A percentile compares a stretch with the other conserved stretches of the same genome.
phyloP scores from a whole-genome alignment of 176 grass and related monocot genomes.

The Oryza rufipogon region DNA sequence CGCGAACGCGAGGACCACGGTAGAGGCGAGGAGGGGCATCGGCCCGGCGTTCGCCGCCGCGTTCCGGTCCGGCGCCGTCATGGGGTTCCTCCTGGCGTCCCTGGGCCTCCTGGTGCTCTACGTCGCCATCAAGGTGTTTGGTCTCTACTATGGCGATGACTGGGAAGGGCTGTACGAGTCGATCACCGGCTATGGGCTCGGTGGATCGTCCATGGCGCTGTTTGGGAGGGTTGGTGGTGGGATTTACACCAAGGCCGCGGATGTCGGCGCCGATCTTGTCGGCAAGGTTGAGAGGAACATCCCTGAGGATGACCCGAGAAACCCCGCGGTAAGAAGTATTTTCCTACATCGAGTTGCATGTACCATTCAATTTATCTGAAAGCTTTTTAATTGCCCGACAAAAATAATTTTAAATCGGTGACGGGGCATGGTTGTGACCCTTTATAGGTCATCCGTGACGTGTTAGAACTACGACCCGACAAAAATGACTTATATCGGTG shows the following conservation, averaged over 20 bases:
- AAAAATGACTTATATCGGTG: too few relatives aligned
- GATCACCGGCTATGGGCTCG: slow-evolving; percentile 77
- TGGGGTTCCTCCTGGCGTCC: slow-evolving; percentile 79
- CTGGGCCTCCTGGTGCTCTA: slow-evolving; percentile 71
- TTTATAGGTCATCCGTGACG: too few relatives aligned
- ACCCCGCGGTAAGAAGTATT: slow-evolving; percentile 55
- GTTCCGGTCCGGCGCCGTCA: slow-evolving; percentile 75
- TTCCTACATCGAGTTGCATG: not conserved
- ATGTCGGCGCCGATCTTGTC: slow-evolving; percentile 86
- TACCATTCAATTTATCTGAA: not conserved
- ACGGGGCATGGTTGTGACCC: too few relatives aligned
- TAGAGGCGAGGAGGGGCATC: slow-evolving; percentile 68
- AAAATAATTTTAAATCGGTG: too few relatives aligned
- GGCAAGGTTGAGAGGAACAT: slow-evolving; percentile 81
- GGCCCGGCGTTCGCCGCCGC: slow-evolving; percentile 57
- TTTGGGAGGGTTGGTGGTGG: slow-evolving; percentile 89
- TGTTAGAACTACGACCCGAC: too few relatives aligned
- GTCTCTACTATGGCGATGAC: slow-evolving; percentile 71
- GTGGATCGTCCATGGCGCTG: slow-evolving; percentile 79
- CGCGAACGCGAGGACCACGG: slow-evolving; percentile 78
- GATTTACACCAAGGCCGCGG: slow-evolving; percentile 91
- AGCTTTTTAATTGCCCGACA: not conserved
- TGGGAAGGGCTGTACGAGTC: slow-evolving; percentile 76
- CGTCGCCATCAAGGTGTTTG: slow-evolving; percentile 60
- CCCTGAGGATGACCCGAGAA: slow-evolving; percentile 83